These are phyloP conservation scores for Hortiboletus rubellus DNA, from an alignment of 1,284 basidiomycete species.

Conservation along the genomic window DNA sequence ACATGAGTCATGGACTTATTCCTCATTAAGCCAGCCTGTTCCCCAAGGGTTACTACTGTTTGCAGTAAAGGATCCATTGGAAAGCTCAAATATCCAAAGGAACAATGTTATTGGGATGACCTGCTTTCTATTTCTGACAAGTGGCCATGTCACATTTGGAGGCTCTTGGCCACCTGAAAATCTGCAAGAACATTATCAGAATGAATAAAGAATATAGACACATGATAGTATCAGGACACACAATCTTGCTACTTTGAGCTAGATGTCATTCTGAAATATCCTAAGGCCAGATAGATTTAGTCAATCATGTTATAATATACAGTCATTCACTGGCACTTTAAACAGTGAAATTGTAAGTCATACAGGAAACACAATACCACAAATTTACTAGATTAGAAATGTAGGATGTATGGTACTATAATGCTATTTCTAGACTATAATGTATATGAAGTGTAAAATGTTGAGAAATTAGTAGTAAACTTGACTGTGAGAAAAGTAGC, in stretches of 20 bases:
- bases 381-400: no score
- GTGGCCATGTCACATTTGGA: constrained; percentile 66
- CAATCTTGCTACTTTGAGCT: constrained; percentile 63
- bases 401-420: no score
- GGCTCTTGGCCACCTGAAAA: constrained; percentile 52
- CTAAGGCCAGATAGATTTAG: constrained; percentile 27
- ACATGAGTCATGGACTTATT: constrained; percentile 40
- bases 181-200: constrained; percentile 46
- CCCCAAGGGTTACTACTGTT: constrained; percentile 57
- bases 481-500: no score
- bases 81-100: constrained; percentile 68
- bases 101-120: constrained; percentile 62
- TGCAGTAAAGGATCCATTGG: constrained; percentile 57
- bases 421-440: no score
- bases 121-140: constrained; percentile 53
- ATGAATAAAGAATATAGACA: constrained; percentile 43
- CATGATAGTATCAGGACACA: constrained; percentile 32
- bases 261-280: constrained; percentile 30
- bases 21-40: constrained; percentile 70
- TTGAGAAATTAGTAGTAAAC: no score
- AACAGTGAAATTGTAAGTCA: no score
- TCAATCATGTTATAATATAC: no score
- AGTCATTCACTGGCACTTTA: no score
- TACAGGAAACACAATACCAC: no score
- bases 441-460: no score